Evolutionary conservation across 257 asterid genomes (phyloP).

Genomic region (Nicotiana obtusifolia): DNA sequence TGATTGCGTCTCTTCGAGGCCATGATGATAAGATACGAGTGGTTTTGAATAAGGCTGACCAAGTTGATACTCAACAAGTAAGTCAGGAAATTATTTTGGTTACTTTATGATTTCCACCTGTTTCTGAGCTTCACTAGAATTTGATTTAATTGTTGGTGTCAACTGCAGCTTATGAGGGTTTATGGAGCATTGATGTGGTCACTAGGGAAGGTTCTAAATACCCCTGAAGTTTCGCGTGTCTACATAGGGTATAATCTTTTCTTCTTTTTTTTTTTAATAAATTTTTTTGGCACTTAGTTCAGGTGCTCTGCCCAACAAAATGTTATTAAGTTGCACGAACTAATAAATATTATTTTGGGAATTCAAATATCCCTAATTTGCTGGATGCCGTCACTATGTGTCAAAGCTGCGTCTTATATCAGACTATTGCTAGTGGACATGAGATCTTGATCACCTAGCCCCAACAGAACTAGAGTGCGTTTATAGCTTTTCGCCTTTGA

Average conservation of each 20-base stretch:
- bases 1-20: slow-evolving; percentile 82
- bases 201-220: slow-evolving; percentile 88
- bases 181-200: slow-evolving; percentile 99
- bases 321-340: not conserved
- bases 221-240: slow-evolving; percentile 93
- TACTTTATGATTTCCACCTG: not conserved
- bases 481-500: too few species aligned
- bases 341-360: not conserved
- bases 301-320: not conserved
- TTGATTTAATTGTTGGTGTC: slow-evolving; percentile 7
- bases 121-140: not conserved
- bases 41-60: slow-evolving; percentile 67
- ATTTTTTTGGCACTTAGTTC: not conserved
- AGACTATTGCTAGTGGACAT: not conserved
- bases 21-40: slow-evolving; percentile 97
- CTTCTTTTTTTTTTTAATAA: not conserved
- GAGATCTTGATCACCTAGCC: not conserved
- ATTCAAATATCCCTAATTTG: not conserved
- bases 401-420: not conserved
- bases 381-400: not conserved
- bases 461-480: too few species aligned
- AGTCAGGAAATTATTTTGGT: not conserved
- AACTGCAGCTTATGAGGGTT: slow-evolving; percentile 87
- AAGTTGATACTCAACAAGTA: slow-evolving; percentile 56
- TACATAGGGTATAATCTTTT: slow-evolving; percentile 67